Evolutionary conservation across 495 filamentous ascomycete genomes (phyloP).

Genomic region (Schizothecium vesticola): DNA sequence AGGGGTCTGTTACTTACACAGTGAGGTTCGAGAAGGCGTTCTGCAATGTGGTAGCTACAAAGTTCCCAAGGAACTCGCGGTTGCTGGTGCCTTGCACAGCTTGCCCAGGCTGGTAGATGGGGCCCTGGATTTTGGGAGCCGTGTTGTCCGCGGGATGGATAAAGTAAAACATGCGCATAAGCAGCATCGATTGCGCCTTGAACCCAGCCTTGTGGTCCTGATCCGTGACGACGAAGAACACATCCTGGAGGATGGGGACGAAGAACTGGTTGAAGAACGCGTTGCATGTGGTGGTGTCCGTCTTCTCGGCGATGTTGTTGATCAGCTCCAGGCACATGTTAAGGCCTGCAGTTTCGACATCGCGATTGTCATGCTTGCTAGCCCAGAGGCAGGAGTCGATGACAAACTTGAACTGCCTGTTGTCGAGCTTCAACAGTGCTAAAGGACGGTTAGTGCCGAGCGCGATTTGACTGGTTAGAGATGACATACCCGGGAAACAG

Average conservation of each 20-base stretch:
- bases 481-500: constrained; percentile 65
- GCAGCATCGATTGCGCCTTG: constrained; percentile 88
- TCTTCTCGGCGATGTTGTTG: constrained; percentile 89
- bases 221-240: constrained; percentile 97
- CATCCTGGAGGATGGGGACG: constrained; percentile 89
- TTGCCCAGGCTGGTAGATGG: constrained; percentile 78
- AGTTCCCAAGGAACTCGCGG: constrained; percentile 80
- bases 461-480: neutral
- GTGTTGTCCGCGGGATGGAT: constrained; percentile 57
- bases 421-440: constrained; percentile 87
- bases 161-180: constrained; percentile 95
- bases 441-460: constrained; percentile 1
- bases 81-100: constrained; percentile 77
- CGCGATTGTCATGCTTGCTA: constrained; percentile 97
- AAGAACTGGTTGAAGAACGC: constrained; percentile 98
- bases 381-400: constrained; percentile 99
- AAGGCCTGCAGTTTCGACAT: constrained; percentile 94
- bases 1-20: constrained; percentile 55
- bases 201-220: constrained; percentile 98
- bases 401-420: constrained; percentile 95
- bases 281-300: constrained; percentile 75
- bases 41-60: constrained; percentile 77
- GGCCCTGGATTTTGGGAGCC: constrained; percentile 80
- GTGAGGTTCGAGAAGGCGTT: constrained; percentile 93
- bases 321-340: constrained; percentile 99